phyloP scores from a whole-genome alignment of 768 basidiomycete species.

The Hygrophorus russula region DNA sequence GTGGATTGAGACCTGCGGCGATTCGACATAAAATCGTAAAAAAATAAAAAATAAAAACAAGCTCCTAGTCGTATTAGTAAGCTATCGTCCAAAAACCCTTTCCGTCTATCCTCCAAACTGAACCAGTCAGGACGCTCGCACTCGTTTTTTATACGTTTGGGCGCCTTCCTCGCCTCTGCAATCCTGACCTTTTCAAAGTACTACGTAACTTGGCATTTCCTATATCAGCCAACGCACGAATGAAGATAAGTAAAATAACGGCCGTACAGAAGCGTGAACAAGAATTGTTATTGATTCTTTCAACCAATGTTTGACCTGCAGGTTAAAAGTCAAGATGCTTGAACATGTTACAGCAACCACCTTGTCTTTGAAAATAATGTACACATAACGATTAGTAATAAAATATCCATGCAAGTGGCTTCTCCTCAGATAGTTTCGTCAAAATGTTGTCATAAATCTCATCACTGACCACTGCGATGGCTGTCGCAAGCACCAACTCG shows the following conservation, averaged over 20 bases:
- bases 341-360: constrained; percentile 12
- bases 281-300: constrained; percentile 33
- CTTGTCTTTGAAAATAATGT: too few relatives aligned
- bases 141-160: constrained; percentile 27
- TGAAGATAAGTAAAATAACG: background rate
- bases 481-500: background rate
- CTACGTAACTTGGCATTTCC: constrained; percentile 22
- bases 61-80: too few relatives aligned
- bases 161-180: constrained; percentile 36
- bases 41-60: too few relatives aligned
- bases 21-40: constrained; percentile 21
- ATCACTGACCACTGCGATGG: constrained; percentile 18
- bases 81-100: constrained; percentile 9
- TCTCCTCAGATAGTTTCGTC: constrained; percentile 30
- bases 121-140: constrained; percentile 15
- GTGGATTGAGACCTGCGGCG: constrained; percentile 47
- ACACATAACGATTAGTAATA: too few relatives aligned
- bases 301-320: constrained; percentile 32
- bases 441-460: constrained; percentile 35
- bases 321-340: background rate
- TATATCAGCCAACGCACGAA: background rate
- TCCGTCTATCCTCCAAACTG: constrained; percentile 17
- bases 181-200: constrained; percentile 40
- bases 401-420: constrained; percentile 30
- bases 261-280: constrained; percentile 34